Base-by-base conservation (phyloP, 2,329 filamentous ascomycete genomes). In the Fusarium liriodendri region DNA sequence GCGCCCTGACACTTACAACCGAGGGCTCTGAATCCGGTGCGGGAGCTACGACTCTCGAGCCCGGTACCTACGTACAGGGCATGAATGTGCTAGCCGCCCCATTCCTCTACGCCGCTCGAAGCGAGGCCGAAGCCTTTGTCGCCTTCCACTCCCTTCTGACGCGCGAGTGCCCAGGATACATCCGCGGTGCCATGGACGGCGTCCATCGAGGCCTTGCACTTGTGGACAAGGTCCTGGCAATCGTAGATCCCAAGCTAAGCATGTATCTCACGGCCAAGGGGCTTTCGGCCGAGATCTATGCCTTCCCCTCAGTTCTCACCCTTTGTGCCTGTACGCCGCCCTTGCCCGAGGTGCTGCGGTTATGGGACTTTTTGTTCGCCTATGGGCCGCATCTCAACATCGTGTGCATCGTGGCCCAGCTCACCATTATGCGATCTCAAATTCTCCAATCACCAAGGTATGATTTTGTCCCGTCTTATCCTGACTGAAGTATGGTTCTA, bases 81-180 rank as follows among this genome's bases (percentile, higher is more conserved):
- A 98, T 99, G 96, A 99, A 99, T 81, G 97, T 99, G 45, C 89
- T 99, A 18, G 96, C 95, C 11, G 97, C 97, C 1, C 97, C 97
- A 0, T 98, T 99, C 80, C 87, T 99, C 54, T 99, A 99, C 82
- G 95, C 95, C 6, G 95, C 97, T 2, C 92, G 95, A 67, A 98
- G 95, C 81, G 97, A 99, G 84, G 93, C 95, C 8, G 95, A 99
- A 84, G 97, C 97, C 3, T 99, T 97, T 78, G 92, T 94, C 6
- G 93, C 95, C 2, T 98, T 99, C 78, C 92, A 97, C 80, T 92
- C 91, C 50, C 93, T 98, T 73, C 91, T 99, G 72, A 97, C 95
- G 2, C 88, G 89, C 64, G 96, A 98, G 82, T 95, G 94, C 74
- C 97, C 97, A 0, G 95, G 94, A 3, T 99, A 99, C 83, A 96